These are phyloP conservation scores for Fraxinus americana DNA, from an alignment of 257 asterid species.

Conservation along the genomic window DNA sequence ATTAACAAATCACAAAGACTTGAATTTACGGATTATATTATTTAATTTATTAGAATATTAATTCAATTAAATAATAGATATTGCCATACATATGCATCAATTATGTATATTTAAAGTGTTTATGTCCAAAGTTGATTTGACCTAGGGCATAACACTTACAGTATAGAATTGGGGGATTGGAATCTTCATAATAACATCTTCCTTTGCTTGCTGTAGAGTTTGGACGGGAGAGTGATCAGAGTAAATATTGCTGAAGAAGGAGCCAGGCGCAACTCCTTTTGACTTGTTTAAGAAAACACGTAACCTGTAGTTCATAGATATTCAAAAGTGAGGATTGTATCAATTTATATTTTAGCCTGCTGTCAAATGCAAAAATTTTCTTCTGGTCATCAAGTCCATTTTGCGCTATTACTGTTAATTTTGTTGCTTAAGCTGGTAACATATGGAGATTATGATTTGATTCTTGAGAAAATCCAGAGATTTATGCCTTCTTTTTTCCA, in stretches of 20 bases:
- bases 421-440: background rate
- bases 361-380: constrained; percentile 1
- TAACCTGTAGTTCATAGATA: background rate
- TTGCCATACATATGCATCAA: too few species aligned
- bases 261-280: constrained; percentile 43
- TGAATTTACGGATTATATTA: too few species aligned
- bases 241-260: constrained; percentile 62
- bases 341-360: background rate
- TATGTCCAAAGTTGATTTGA: too few species aligned
- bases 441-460: background rate
- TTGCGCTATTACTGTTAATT: background rate
- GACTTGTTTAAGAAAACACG: background rate
- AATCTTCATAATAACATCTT: background rate
- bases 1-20: too few species aligned
- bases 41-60: too few species aligned
- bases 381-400: background rate
- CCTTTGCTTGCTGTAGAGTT: constrained; percentile 35
- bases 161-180: background rate
- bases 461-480: background rate
- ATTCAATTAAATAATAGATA: too few species aligned
- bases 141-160: too few species aligned
- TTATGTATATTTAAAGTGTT: too few species aligned
- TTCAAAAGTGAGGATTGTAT: background rate
- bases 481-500: background rate
- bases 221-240: constrained; percentile 58